Percentiles rank a stretch among this genome's conserved stretches.
Conservation (phyloP, 2,329 filamentous ascomycete genomes). For the Microdochium trichocladiopsis region DNA sequence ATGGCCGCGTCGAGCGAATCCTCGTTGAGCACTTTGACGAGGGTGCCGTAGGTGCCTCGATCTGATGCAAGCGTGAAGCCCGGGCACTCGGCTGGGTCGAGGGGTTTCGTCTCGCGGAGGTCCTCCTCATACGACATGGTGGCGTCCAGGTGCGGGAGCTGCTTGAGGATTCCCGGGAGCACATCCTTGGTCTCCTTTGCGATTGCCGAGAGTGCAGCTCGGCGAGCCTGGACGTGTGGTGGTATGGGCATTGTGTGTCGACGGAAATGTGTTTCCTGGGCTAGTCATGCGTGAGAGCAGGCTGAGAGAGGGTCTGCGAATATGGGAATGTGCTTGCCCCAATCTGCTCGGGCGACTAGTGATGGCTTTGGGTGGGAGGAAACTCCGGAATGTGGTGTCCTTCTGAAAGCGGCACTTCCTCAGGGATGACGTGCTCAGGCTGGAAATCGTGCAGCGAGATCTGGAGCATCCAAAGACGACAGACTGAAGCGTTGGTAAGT, state of each 20-base stretch:
- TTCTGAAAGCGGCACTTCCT: too few species aligned
- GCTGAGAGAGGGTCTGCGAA: too few species aligned
- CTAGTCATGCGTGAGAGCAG: too few species aligned
- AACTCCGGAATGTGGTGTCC: too few species aligned
- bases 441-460: too few species aligned
- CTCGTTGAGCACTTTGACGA: constrained; percentile 43
- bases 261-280: too few species aligned
- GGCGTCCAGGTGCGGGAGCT: constrained; percentile 31
- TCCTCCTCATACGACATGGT: constrained; percentile 26
- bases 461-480: too few species aligned
- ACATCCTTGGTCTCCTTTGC: constrained; percentile 39
- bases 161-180: constrained; percentile 37
- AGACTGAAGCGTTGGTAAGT: too few species aligned
- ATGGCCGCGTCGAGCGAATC: constrained; percentile 54
- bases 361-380: too few species aligned
- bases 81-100: constrained; percentile 36
- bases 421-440: too few species aligned
- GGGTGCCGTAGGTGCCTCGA: constrained; percentile 13
- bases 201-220: constrained; percentile 26
- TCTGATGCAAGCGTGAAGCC: constrained; percentile 17
- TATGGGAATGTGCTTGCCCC: too few species aligned
- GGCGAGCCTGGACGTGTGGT: constrained; percentile 5
- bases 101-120: constrained; percentile 18
- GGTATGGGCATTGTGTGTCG: constrained; percentile 5
- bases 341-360: too few species aligned